These are phyloP conservation scores for Populus hybrid DNA, from an alignment of 441 rosid species.

Conservation along the genomic window DNA sequence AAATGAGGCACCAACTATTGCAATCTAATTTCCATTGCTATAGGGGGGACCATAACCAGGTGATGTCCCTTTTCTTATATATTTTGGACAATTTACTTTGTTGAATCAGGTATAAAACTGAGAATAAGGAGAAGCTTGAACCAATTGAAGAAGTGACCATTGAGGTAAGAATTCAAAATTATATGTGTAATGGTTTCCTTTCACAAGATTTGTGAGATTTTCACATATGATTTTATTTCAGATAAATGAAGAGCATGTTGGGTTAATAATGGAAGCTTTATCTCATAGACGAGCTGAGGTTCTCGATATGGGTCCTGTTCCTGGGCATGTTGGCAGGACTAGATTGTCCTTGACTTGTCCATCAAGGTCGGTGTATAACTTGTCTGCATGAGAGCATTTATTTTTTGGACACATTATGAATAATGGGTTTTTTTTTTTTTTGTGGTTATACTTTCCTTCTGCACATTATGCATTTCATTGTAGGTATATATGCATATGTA, in stretches of 20 bases:
- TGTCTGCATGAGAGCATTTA: not conserved
- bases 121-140: slow-evolving; percentile 66
- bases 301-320: slow-evolving; percentile 89
- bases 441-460: not conserved
- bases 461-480: not conserved
- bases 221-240: slow-evolving; percentile 20
- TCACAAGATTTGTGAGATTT: slow-evolving; percentile 5
- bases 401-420: not conserved
- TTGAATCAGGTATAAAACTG: slow-evolving; percentile 75
- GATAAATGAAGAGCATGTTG: slow-evolving; percentile 93
- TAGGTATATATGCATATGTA: not conserved
- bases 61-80: not conserved
- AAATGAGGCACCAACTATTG: not conserved
- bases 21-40: not conserved
- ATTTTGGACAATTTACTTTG: slow-evolving; percentile 4
- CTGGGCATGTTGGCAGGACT: slow-evolving; percentile 84
- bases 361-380: slow-evolving; percentile 58
- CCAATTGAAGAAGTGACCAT: slow-evolving; percentile 95
- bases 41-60: not conserved
- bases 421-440: not conserved
- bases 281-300: slow-evolving; percentile 89
- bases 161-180: slow-evolving; percentile 43
- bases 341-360: slow-evolving; percentile 89
- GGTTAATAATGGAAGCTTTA: slow-evolving; percentile 86
- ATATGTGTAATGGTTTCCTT: slow-evolving; percentile 5